Evolutionary conservation across 331 rosid genomes (phyloP).

Genomic region (Quercus lobata): DNA sequence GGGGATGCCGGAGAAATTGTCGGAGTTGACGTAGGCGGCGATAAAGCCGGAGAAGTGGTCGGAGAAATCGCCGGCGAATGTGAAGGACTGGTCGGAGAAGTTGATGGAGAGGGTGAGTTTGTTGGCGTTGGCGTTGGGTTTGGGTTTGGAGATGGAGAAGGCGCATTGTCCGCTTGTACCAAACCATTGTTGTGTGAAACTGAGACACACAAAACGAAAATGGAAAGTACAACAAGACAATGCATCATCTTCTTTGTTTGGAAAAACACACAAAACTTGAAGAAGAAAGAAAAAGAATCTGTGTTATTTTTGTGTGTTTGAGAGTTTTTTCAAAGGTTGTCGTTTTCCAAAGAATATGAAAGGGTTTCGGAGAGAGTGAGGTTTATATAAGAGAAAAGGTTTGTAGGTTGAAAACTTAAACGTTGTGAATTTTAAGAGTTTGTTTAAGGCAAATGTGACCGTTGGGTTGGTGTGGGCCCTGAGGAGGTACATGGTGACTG

Average conservation of each 20-base stretch:
- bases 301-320: neutral
- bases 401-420: neutral
- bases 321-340: neutral
- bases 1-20: slow-evolving; percentile 26
- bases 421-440: slow-evolving; percentile 8
- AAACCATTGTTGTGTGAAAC: neutral
- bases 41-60: neutral
- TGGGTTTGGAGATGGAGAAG: slow-evolving; percentile 64
- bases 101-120: slow-evolving; percentile 25
- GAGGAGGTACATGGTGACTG: neutral
- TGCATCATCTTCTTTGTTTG: slow-evolving; percentile 21
- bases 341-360: neutral
- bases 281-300: neutral
- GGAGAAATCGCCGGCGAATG: slow-evolving; percentile 15
- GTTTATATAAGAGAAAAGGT: neutral
- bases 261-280: neutral
- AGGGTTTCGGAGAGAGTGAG: neutral
- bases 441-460: slow-evolving; percentile 32
- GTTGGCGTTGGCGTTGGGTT: slow-evolving; percentile 16
- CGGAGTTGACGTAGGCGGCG: slow-evolving; percentile 42
- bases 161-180: slow-evolving; percentile 50
- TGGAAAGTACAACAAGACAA: slow-evolving; percentile 18
- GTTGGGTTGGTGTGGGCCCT: slow-evolving; percentile 28
- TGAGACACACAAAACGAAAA: slow-evolving; percentile 20
- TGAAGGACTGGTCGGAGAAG: slow-evolving; percentile 7